These are phyloP conservation scores for Coemansia sp. DNA, from an alignment of 192 early-diverging fungal genomes.

Conservation along the genomic window DNA sequence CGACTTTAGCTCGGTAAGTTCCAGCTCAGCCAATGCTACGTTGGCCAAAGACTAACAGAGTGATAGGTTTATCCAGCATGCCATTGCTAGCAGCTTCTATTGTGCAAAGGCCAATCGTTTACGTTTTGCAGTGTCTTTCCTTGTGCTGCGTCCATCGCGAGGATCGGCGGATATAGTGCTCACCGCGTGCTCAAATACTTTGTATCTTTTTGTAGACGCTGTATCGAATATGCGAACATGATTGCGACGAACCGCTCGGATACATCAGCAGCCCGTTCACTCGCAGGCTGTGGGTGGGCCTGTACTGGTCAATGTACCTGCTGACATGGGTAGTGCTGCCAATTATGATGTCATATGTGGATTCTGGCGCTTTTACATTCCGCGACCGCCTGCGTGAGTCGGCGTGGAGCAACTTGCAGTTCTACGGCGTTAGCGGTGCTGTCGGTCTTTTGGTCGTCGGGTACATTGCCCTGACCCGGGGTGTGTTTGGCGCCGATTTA, in stretches of 20 bases:
- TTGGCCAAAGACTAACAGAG: too few species aligned
- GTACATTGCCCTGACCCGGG: conserved; percentile 68
- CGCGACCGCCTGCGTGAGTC: conserved; percentile 68
- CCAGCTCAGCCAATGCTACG: not conserved
- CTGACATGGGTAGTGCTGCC: conserved; percentile 82
- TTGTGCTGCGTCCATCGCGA: not conserved
- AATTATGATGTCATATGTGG: conserved; percentile 79
- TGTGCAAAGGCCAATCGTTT: not conserved
- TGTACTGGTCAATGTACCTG: conserved; percentile 90
- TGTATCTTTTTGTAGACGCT: conserved; percentile 57
- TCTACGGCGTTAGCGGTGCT: conserved; percentile 70
- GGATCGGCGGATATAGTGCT: conserved; percentile 7
- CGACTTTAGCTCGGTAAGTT: conserved; percentile 73
- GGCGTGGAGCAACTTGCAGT: conserved; percentile 77
- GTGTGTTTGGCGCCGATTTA: conserved; percentile 55
- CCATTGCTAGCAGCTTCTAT: not conserved
- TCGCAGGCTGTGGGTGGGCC: conserved; percentile 71
- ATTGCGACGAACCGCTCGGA: conserved; percentile 75
- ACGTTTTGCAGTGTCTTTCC: not conserved
- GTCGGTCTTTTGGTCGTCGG: conserved; percentile 70
- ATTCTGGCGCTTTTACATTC: conserved; percentile 81
- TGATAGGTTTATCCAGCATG: conserved; percentile 1
- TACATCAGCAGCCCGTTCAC: conserved; percentile 73
- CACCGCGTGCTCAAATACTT: not conserved
- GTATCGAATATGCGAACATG: conserved; percentile 63